Base-by-base conservation (phyloP, 148 eudicot genomes). In the Rhododendron kiyosumense region DNA sequence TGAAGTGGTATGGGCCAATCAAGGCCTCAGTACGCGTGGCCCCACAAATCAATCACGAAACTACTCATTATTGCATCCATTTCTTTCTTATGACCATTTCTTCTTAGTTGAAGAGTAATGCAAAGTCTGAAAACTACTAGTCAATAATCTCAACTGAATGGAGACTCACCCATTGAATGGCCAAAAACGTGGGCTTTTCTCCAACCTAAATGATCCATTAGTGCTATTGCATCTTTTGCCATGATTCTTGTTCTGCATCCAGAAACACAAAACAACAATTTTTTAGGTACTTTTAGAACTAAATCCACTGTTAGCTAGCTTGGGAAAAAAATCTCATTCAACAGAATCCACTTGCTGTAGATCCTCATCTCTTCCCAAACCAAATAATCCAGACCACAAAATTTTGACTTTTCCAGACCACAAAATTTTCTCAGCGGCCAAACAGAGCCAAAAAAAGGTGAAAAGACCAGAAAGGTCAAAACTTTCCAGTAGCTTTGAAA, bases 181-280 rank as follows among this genome's bases (percentile, higher is more conserved):
- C 99, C 99, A 85, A 95, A 93, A 49, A 97, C 90, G 88, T 95
- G 99, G 30, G 96, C 98, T 89, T 92, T 92, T 84, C 84, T 84
- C 99, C 99, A 97, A 73, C 98, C 98, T 89, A 97, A 86, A 84
- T 97, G 99, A 90, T 97, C 96, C 98, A 97, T 91, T 79, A 97
- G 71, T 71, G 98, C 94, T 79, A 95, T 93, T 34, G 96, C 94
- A 91, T 97, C 99, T 88, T 93, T 94, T 5, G 99, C 99, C 99
- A 97, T 97, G 78, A 92, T 93, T 17, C 76, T 94, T 38, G 99
- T 97, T 79, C 99, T 97, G 93, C 89, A 85, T 73, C 89, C 83
- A 86, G 71, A 61, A 81, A 82, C 6, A 86, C 34, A 32, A 22
- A 76, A 54, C 24, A 88, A 9, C 1, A 83, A 67, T 74, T 61